Evolutionary conservation across 805 yeast genomes (phyloP).

Genomic region (Cyberlindnera suaveolens): DNA sequence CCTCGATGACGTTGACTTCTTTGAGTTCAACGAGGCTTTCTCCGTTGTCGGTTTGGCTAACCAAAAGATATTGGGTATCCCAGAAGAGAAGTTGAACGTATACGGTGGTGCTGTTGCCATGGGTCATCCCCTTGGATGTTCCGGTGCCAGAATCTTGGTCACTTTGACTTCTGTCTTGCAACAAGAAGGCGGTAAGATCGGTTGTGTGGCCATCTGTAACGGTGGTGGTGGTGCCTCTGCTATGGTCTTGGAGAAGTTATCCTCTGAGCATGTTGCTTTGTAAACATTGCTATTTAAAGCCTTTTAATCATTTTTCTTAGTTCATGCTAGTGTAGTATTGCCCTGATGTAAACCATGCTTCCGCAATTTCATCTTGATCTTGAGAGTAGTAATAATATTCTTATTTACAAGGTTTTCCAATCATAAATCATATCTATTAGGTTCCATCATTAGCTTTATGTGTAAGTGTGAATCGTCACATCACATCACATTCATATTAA

Average conservation of each 20-base stretch:
- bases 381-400: no score
- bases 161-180: conserved; percentile 73
- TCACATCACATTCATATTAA: conserved; percentile 13
- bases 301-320: not conserved
- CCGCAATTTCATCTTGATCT: no score
- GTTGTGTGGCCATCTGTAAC: conserved; percentile 95
- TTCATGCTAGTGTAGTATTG: no score
- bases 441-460: not conserved
- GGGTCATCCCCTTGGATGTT: conserved; percentile 93
- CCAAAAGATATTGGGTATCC: conserved; percentile 59
- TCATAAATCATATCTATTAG: no score
- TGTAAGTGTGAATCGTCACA: not conserved
- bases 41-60: conserved; percentile 94
- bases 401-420: no score
- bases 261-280: conserved; percentile 20
- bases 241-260: conserved; percentile 71
- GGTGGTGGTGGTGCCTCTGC: conserved; percentile 99
- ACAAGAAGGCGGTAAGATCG: conserved; percentile 84
- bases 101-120: conserved; percentile 96
- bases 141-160: conserved; percentile 92
- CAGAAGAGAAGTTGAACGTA: conserved; percentile 66
- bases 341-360: no score
- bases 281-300: conserved; percentile 1
- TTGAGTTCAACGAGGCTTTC: conserved; percentile 97
- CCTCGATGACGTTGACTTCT: conserved; percentile 71